Evolutionary conservation across 108 stramenopile species (phyloP).

Genomic region (Nitzschia sp.): DNA sequence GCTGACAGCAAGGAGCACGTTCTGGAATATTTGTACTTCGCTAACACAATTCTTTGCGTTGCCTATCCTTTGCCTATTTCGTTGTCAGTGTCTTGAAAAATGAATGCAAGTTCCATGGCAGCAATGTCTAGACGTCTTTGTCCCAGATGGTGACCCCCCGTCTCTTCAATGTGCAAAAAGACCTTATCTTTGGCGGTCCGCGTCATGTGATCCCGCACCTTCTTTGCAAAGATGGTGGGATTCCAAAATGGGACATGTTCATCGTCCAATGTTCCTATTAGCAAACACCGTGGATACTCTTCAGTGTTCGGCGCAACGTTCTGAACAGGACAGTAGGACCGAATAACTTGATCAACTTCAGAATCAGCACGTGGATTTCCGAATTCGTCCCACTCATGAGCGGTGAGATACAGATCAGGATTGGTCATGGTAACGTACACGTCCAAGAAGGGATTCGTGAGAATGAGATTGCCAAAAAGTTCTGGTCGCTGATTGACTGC

Average conservation of each 20-base stretch:
- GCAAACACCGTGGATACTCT: constrained; percentile 17
- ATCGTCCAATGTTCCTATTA: constrained; percentile 53
- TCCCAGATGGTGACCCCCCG: constrained; percentile 45
- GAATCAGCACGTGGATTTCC: constrained; percentile 46
- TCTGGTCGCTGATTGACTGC: constrained; percentile 48
- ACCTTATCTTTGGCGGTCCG: neutral
- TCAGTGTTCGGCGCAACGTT: constrained; percentile 17
- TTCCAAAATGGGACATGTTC: constrained; percentile 51
- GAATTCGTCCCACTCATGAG: constrained; percentile 81
- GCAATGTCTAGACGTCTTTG: constrained; percentile 32
- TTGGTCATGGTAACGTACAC: constrained; percentile 54
- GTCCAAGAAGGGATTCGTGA: constrained; percentile 68
- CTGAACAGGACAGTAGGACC: constrained; percentile 42
- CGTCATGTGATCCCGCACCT: constrained; percentile 18
- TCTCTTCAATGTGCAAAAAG: constrained; percentile 30
- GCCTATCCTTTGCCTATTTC: no score
- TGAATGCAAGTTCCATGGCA: constrained; percentile 33
- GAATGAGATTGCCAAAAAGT: constrained; percentile 37
- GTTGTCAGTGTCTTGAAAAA: constrained; percentile 18
- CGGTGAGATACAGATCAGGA: constrained; percentile 50
- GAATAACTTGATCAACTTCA: constrained; percentile 9
- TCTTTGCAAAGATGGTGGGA: constrained; percentile 38
- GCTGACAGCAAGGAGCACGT: no score
- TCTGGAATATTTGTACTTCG: no score
- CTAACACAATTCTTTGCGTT: no score